Base-by-base conservation (phyloP, 2,329 filamentous ascomycete species). In the Aureobasidium namibiae region DNA sequence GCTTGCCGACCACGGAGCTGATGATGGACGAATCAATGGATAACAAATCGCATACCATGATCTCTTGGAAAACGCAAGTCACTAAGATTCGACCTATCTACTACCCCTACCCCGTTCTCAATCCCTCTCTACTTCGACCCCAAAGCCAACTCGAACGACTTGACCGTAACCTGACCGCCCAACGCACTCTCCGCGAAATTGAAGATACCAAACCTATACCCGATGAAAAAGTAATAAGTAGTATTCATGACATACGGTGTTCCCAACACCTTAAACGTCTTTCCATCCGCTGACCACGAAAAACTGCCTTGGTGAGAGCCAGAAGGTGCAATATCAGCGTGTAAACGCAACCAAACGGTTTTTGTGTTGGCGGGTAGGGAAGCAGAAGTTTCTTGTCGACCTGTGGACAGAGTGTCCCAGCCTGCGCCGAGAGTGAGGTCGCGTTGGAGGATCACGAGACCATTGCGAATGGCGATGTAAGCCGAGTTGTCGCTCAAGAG, bases 401-500 rank as follows among this genome's bases (percentile, higher is more conserved):
- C 69, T 10, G 67, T 69, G 13, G 65, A 67, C 5, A 65, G 68
- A 1, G 72, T 74, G 2, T 63, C 63, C 70, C 71, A 72, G 38
- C 62, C 44, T 13, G 56, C 45, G 10, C 60, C 61, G 60, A 77
- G 67, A 3, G 66, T 70, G 45, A 80, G 67, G 21, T 72, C 70
- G 44, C 75, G 71, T 7, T 73, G 68, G 2, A 76, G 65, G 3
- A 69, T 63, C 0, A 76, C 61, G 6, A 64, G 71, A 13, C 70
- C 68, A 49, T 75, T 75, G 60, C 74, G 65, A 10, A 84, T 67
- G 1, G 78, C 81, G 31, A 85, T 56, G 39, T 56, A 56, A n/a
- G 52, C 52, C 1, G 24, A 42, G 39, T 56, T 56, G 62, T 84
- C 79, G 1, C 82, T 76, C 68, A 85, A 80, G 4, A 79, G 69